A percentile compares a stretch with the other conserved stretches of the same genome.
These are phyloP conservation scores for Fistulinella prunicolor DNA, from an alignment of 768 basidiomycete genomes.

Conservation along the genomic window DNA sequence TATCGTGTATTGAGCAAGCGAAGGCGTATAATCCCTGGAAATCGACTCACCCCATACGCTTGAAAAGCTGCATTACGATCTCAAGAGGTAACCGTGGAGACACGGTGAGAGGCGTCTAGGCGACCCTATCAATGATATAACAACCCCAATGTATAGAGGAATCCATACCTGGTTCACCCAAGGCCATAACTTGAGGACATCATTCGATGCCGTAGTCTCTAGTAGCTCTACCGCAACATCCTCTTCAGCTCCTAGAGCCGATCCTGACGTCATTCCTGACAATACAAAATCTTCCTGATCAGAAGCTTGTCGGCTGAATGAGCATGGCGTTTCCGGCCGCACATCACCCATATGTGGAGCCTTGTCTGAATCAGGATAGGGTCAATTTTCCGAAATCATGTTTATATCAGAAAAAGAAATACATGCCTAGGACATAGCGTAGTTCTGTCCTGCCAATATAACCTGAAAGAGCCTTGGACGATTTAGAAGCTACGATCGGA, in stretches of 20 bases:
- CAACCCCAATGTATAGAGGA: neutral
- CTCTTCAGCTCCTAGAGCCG: conserved; percentile 60
- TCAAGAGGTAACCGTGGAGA: conserved; percentile 90
- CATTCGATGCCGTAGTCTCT: conserved; percentile 53
- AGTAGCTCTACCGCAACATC: conserved; percentile 66
- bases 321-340: conserved; percentile 62
- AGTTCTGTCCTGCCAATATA: conserved; percentile 89
- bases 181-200: conserved; percentile 70
- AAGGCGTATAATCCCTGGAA: neutral
- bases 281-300: conserved; percentile 52
- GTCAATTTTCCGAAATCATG: neutral
- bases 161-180: conserved; percentile 88
- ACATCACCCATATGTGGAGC: conserved; percentile 63
- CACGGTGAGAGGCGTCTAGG: conserved; percentile 89
- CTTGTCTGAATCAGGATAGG: conserved; percentile 51
- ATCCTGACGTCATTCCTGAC: conserved; percentile 41
- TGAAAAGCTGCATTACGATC: conserved; percentile 97
- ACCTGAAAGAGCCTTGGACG: conserved; percentile 64
- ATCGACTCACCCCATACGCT: conserved; percentile 86
- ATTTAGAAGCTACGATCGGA: conserved; percentile 73
- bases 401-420: neutral
- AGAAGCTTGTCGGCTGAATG: conserved; percentile 53
- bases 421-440: conserved; percentile 76
- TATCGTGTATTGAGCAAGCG: neutral
- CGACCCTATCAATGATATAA: conserved; percentile 1